Percentiles rank a stretch among this genome's conserved stretches.
Conservation (phyloP, 352 stramenopile genomes). For the Phytophthora pluvialis region DNA sequence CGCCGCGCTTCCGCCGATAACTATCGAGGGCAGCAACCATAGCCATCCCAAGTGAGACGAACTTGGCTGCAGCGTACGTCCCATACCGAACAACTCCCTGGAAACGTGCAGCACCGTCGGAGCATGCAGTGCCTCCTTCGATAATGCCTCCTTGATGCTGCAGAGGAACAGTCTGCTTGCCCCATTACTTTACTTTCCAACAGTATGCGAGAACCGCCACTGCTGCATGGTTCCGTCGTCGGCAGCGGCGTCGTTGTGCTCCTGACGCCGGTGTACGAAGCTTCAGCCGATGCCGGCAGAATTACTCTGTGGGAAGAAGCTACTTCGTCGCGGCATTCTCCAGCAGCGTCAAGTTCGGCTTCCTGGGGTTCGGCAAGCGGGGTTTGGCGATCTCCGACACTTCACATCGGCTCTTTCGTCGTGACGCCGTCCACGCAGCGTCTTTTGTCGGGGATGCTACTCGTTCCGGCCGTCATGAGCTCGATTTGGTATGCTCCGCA, state of each 20-base stretch:
- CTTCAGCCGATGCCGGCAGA: not conserved
- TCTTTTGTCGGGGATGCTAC: slow-evolving; percentile 6
- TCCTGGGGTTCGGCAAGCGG: not conserved
- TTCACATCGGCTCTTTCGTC: not conserved
- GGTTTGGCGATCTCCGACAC: not conserved
- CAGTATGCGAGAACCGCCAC: slow-evolving; percentile 4
- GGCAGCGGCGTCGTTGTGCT: slow-evolving; percentile 3
- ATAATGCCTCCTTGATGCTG: slow-evolving; percentile 1
- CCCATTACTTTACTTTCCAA: slow-evolving; percentile 13
- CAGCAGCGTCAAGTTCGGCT: not conserved
- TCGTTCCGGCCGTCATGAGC: slow-evolving; percentile 6
- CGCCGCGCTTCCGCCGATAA: not conserved
- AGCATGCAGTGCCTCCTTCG: not conserved
- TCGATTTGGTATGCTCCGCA: slow-evolving; percentile 11
- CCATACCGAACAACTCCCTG: slow-evolving; percentile 2
- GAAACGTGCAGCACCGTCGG: not conserved
- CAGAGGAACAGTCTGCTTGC: not conserved
- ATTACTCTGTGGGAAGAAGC: slow-evolving; percentile 1
- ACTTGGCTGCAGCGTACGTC: not conserved
- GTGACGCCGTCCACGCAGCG: slow-evolving; percentile 6
- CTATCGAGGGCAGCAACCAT: not conserved
- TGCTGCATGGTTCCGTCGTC: not conserved
- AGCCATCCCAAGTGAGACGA: no score
- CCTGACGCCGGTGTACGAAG: slow-evolving; percentile 3
- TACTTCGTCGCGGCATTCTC: not conserved